A percentile compares a stretch with the other conserved stretches of the same genome.
Conservation (phyloP, 225 moss, liverwort and hornwort species). For the Climacium dendroides region DNA sequence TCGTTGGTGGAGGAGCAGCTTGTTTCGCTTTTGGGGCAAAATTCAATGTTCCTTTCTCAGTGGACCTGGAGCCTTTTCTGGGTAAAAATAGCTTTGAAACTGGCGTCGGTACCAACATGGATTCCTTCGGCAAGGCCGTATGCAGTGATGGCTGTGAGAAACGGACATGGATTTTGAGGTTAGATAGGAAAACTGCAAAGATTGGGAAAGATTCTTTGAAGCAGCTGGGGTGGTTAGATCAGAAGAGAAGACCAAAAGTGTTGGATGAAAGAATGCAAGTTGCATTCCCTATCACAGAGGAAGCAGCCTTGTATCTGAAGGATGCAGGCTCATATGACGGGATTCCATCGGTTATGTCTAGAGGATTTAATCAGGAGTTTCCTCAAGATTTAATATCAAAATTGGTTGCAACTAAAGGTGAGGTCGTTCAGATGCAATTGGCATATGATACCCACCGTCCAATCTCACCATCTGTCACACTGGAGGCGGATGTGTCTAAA, state of each 20-base stretch:
- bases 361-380: not conserved
- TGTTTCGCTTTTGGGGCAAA: conserved; percentile 87
- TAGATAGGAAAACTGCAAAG: conserved; percentile 43
- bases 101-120: not conserved
- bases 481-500: conserved; percentile 29
- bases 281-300: conserved; percentile 55
- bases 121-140: not conserved
- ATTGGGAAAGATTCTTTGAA: conserved; percentile 69
- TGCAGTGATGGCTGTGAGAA: not conserved
- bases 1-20: conserved; percentile 82
- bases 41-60: conserved; percentile 50
- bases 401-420: conserved; percentile 33
- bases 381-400: conserved; percentile 14
- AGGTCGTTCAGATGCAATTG: conserved; percentile 45
- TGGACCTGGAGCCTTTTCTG: conserved; percentile 35
- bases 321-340: not conserved
- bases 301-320: conserved; percentile 24
- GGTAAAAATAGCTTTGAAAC: not conserved
- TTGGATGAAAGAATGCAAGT: conserved; percentile 38
- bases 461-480: conserved; percentile 28
- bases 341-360: not conserved
- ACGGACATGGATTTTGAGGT: conserved; percentile 26
- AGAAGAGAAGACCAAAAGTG: conserved; percentile 34
- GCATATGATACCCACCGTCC: conserved; percentile 12
- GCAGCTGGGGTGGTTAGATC: conserved; percentile 65